phyloP scores from a whole-genome alignment of 495 filamentous ascomycete species.

The Eremomyces bilateralis region DNA sequence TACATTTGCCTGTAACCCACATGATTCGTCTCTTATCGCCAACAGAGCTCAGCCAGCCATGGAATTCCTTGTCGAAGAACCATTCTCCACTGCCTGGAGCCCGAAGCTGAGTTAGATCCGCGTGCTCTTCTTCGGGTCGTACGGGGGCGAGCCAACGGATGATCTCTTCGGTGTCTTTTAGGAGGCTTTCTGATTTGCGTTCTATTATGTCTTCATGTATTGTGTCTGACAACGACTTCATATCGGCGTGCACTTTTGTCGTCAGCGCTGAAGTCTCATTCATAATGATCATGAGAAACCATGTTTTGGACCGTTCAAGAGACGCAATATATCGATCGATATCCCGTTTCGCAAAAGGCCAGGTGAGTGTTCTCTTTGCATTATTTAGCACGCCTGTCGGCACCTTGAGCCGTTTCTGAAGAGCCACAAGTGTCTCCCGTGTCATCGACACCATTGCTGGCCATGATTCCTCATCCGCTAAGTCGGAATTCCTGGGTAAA shows the following conservation, averaged over 20 bases:
- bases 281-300: slow-evolving; percentile 8
- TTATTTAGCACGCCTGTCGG: slow-evolving; percentile 3
- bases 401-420: not conserved
- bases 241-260: slow-evolving; percentile 1
- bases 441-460: slow-evolving; percentile 1
- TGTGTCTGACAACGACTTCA: not conserved
- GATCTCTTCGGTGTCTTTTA: slow-evolving; percentile 3
- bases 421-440: slow-evolving; percentile 1
- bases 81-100: slow-evolving; percentile 4
- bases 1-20: slow-evolving; percentile 4
- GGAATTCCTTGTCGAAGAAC: slow-evolving; percentile 2
- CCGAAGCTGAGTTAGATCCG: not conserved
- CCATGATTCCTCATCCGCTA: too few relatives aligned
- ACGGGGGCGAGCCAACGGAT: slow-evolving; percentile 7
- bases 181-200: not conserved
- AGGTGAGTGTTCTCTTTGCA: slow-evolving; percentile 2
- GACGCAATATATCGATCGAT: slow-evolving; percentile 1
- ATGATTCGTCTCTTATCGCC: not conserved
- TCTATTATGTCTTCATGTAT: slow-evolving; percentile 1
- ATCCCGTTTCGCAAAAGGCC: slow-evolving; percentile 4
- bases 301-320: slow-evolving; percentile 4
- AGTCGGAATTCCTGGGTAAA: not conserved
- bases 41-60: slow-evolving; percentile 1
- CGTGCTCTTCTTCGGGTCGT: slow-evolving; percentile 1
- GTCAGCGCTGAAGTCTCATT: slow-evolving; percentile 3